Evolutionary conservation across 129 eudicot genomes (phyloP).

Genomic region (Chrysanthemum seticuspe): DNA sequence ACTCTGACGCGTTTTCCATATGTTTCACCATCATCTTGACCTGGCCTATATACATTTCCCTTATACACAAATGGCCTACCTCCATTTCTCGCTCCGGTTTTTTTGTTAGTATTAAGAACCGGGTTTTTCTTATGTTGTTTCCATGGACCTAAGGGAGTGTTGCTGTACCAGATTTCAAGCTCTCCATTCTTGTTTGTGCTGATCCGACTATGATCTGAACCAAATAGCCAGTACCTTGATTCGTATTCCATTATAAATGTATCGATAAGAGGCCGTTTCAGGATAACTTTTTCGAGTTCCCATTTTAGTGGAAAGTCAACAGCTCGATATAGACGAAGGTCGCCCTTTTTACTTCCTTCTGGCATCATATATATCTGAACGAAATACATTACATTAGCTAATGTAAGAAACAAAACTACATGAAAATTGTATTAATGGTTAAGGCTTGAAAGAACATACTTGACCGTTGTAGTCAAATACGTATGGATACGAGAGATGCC

Average conservation of each 20-base stretch:
- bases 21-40: slow-evolving; percentile 67
- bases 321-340: slow-evolving; percentile 84
- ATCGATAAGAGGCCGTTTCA: slow-evolving; percentile 76
- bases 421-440: too few species aligned
- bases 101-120: slow-evolving; percentile 46
- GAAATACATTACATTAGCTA: neutral
- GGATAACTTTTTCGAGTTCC: slow-evolving; percentile 63
- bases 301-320: slow-evolving; percentile 69
- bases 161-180: slow-evolving; percentile 86
- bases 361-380: slow-evolving; percentile 89
- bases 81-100: slow-evolving; percentile 75
- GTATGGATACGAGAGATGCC: slow-evolving; percentile 96
- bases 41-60: slow-evolving; percentile 59
- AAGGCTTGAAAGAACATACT: slow-evolving; percentile 35
- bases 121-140: slow-evolving; percentile 81
- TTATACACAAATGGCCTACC: slow-evolving; percentile 77
- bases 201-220: slow-evolving; percentile 74
- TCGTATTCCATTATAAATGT: slow-evolving; percentile 58
- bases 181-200: slow-evolving; percentile 54
- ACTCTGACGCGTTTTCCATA: slow-evolving; percentile 52
- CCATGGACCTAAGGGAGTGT: slow-evolving; percentile 86
- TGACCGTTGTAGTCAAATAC: slow-evolving; percentile 67
- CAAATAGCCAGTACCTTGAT: slow-evolving; percentile 75
- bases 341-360: slow-evolving; percentile 83
- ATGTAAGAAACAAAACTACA: neutral